Evolutionary conservation across 2,329 filamentous ascomycete species (phyloP), one percentile per base, ranked within the genome.

Genomic region (Thelonectria blattea): DNA sequence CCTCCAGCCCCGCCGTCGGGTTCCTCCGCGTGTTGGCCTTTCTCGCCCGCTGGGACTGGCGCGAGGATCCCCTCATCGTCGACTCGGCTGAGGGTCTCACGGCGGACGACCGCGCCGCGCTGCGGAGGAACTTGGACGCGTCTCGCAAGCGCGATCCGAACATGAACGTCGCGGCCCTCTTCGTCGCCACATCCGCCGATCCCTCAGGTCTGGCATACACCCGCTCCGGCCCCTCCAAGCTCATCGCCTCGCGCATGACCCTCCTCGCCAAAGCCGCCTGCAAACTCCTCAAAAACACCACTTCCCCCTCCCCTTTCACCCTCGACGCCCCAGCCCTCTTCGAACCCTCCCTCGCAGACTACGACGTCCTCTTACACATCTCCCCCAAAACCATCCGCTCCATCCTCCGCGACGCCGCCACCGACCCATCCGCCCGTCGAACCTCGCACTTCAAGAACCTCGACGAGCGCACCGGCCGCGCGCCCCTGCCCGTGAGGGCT

Each of bases 41-140:
- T 74, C 81, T 99, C 14, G 87, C 93, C 1, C 84, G 88, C 43
- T 99, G 95, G 93, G 92, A 98, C 74, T 99, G 95, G 95, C 87
- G 91, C 27, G 82, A 88, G 8, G 89, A 93, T 54, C 91, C 95
- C 1, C 81, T 98, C 32, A 82, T 97, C 34, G 83, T 97, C 24
- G 92, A 97, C 74, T 74, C 76, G 5, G 84, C 87, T 11, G 85
- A 83, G 61, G 84, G 87, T 14, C 81, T 96, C 71, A 84, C 85
- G 8, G 76, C 80, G 8, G 79, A 85, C 11, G 86, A 90, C 30
- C 82, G 89, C 11, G 78, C 85, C 32, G 79, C 81, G 3, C 88
- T 95, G 64, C 83, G 82, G 39, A 91, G 88, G 4, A 87, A 90
- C 18, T 89, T 98, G 59, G 87, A 92, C 62, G 88, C 90, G 14